Conservation (phyloP, 768 basidiomycete species). For the Mycena indigotica region DNA sequence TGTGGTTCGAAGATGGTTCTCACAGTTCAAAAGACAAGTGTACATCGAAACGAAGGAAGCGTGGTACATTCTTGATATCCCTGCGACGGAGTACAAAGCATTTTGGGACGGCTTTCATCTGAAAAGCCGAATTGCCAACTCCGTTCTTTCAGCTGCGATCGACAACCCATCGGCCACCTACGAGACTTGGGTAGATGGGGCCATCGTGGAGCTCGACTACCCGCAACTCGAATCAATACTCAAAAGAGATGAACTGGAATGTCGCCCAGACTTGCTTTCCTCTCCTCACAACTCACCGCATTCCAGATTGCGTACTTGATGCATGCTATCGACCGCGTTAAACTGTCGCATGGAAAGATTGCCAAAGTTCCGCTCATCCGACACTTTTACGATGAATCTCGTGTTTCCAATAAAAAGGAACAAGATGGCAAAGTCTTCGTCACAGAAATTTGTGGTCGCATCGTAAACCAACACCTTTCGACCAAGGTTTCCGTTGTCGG, state of each 20-base stretch:
- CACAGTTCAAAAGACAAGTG: conserved; percentile 50
- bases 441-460: conserved; percentile 49
- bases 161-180: conserved; percentile 39
- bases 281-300: neutral
- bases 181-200: conserved; percentile 34
- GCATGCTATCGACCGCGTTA: neutral
- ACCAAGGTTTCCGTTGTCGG: conserved; percentile 46
- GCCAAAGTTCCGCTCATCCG: conserved; percentile 46
- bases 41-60: conserved; percentile 63
- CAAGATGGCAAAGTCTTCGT: conserved; percentile 39
- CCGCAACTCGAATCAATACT: conserved; percentile 7
- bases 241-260: neutral
- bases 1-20: conserved; percentile 7
- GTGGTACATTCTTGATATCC: conserved; percentile 69
- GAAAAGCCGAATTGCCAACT: conserved; percentile 51
- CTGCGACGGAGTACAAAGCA: conserved; percentile 46
- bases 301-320: conserved; percentile 11
- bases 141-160: conserved; percentile 43
- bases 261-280: conserved; percentile 2
- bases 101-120: conserved; percentile 53
- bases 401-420: conserved; percentile 7
- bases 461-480: conserved; percentile 50
- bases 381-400: conserved; percentile 17
- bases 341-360: conserved; percentile 25
- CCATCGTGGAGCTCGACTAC: conserved; percentile 35